Evolutionary conservation across 1,284 basidiomycete genomes (phyloP).

Genomic region (Leucoagaricus sp.): DNA sequence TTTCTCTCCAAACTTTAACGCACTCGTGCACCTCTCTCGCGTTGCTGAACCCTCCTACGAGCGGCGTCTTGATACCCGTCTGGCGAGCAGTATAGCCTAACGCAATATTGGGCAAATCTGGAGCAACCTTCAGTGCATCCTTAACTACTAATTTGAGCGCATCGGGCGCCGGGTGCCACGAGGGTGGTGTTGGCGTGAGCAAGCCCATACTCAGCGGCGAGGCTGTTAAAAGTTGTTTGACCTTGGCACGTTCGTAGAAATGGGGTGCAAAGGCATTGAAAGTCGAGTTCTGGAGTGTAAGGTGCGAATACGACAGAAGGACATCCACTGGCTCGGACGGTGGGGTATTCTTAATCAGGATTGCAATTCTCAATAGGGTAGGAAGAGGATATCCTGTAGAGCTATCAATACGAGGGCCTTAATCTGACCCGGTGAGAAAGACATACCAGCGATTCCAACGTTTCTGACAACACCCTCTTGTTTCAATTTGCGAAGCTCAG

Average conservation of each 20-base stretch:
- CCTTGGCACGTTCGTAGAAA: slow-evolving; percentile 63
- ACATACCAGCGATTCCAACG: slow-evolving; percentile 84
- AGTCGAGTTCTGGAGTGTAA: slow-evolving; percentile 79
- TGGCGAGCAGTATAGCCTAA: slow-evolving; percentile 71
- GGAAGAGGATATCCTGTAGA: slow-evolving; percentile 84
- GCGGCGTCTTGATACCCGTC: slow-evolving; percentile 56
- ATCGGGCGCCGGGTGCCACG: slow-evolving; percentile 85
- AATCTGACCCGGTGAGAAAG: neutral
- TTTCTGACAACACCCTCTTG: slow-evolving; percentile 75
- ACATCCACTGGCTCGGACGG: slow-evolving; percentile 76
- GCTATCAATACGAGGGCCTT: neutral
- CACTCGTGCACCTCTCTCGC: slow-evolving; percentile 76
- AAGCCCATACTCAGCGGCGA: slow-evolving; percentile 94
- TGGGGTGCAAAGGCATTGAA: slow-evolving; percentile 63
- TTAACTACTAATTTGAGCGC: slow-evolving; percentile 47
- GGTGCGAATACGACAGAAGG: slow-evolving; percentile 86
- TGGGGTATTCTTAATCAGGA: slow-evolving; percentile 68
- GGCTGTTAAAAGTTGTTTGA: slow-evolving; percentile 77
- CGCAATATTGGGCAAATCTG: slow-evolving; percentile 66
- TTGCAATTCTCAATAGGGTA: slow-evolving; percentile 80
- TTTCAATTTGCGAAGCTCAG: slow-evolving; percentile 75
- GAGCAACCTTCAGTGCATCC: slow-evolving; percentile 25
- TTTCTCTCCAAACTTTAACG: slow-evolving; percentile 65
- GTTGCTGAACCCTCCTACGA: slow-evolving; percentile 76
- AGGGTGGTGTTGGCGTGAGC: slow-evolving; percentile 64